Conservation (phyloP, 768 basidiomycete species). For the Tremella mesenterica region DNA sequence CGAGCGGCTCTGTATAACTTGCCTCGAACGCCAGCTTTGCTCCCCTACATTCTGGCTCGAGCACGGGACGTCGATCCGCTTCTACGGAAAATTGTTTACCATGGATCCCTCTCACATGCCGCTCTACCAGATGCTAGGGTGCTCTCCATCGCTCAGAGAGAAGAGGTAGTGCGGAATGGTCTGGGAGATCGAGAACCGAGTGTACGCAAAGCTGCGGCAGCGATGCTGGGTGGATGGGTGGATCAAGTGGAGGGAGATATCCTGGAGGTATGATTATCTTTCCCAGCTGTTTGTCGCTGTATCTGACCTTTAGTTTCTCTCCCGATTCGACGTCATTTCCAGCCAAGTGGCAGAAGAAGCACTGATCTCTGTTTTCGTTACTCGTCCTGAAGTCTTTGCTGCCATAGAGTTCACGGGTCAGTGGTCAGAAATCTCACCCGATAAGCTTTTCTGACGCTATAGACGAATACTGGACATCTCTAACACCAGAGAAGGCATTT, state of each 20-base stretch:
- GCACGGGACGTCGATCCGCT: conserved; percentile 69
- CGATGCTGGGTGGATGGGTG: conserved; percentile 68
- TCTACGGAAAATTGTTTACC: conserved; percentile 67
- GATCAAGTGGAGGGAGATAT: conserved; percentile 52
- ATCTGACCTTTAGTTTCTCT: conserved; percentile 35
- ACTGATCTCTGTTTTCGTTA: conserved; percentile 61
- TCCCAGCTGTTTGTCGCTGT: conserved; percentile 38
- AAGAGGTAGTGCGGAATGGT: conserved; percentile 69
- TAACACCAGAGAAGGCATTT: conserved; percentile 70
- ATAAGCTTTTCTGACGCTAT: conserved; percentile 2
- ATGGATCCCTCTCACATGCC: conserved; percentile 54
- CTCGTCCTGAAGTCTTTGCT: conserved; percentile 59
- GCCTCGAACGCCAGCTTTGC: conserved; percentile 52
- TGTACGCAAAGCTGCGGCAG: conserved; percentile 64
- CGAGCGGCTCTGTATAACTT: conserved; percentile 67
- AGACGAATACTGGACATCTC: conserved; percentile 64
- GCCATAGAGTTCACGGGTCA: conserved; percentile 61
- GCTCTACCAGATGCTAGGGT: conserved; percentile 55
- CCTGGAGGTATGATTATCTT: conserved; percentile 42
- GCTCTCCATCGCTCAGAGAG: conserved; percentile 64
- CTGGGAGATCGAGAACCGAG: conserved; percentile 71
- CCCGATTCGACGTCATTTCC: conserved; percentile 40
- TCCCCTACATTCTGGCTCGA: conserved; percentile 63
- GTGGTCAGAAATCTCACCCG: conserved; percentile 18
- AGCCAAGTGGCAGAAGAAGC: conserved; percentile 61